These are phyloP conservation scores for Musa itinerans DNA, from an alignment of 176 grass and related monocot species.

Conservation along the genomic window DNA sequence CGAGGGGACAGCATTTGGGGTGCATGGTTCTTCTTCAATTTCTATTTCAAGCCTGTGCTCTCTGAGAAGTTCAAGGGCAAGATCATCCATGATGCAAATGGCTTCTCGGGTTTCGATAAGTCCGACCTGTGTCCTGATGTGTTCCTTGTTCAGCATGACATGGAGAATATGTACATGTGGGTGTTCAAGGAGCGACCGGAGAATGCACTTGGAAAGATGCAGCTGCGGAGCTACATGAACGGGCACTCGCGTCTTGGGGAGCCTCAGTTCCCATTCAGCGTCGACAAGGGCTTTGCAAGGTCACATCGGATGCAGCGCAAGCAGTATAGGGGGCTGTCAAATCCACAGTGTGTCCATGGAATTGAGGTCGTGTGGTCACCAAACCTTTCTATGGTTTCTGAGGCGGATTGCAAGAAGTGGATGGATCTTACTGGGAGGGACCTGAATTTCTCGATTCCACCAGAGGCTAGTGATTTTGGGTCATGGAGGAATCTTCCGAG, in stretches of 20 bases:
- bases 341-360: neutral
- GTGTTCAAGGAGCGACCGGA: neutral
- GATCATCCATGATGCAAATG: neutral
- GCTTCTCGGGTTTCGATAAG: neutral
- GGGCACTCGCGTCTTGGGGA: neutral
- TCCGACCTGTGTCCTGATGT: neutral
- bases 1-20: neutral
- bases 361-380: neutral
- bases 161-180: slow-evolving; percentile 6
- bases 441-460: neutral
- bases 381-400: neutral
- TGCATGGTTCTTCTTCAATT: slow-evolving; percentile 4
- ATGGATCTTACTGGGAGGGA: neutral
- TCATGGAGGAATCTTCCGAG: neutral
- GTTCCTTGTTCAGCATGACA: slow-evolving; percentile 9
- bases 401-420: neutral
- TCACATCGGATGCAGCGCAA: neutral
- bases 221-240: neutral
- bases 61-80: neutral
- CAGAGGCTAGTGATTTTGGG: neutral
- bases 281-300: neutral
- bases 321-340: neutral
- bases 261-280: neutral
- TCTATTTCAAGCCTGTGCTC: slow-evolving; percentile 4
- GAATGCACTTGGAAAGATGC: slow-evolving; percentile 3